Conservation (phyloP, 2,329 filamentous ascomycete genomes). For the Microcera coccophila region DNA sequence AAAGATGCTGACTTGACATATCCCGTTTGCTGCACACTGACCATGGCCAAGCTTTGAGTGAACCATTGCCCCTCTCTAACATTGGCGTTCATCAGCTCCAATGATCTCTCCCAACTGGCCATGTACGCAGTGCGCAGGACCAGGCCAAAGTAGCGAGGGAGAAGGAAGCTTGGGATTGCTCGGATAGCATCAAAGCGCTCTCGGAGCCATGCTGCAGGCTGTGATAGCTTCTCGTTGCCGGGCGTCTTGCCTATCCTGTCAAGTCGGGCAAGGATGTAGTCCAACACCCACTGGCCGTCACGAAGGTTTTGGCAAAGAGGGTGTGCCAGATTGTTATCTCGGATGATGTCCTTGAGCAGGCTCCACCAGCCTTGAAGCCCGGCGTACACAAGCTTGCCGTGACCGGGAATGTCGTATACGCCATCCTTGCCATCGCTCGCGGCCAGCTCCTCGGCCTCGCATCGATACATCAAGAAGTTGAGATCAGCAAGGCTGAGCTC, state of each 20-base stretch:
- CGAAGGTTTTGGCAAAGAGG: slow-evolving; percentile 90
- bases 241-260: slow-evolving; percentile 64
- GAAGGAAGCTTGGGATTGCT: slow-evolving; percentile 78
- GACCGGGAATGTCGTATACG: slow-evolving; percentile 79
- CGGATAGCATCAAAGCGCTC: slow-evolving; percentile 83
- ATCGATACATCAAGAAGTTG: slow-evolving; percentile 88
- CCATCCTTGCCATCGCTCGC: slow-evolving; percentile 76
- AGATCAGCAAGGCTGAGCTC: slow-evolving; percentile 74
- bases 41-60: slow-evolving; percentile 81
- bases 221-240: slow-evolving; percentile 59
- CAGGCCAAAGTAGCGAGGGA: slow-evolving; percentile 90
- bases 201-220: slow-evolving; percentile 72
- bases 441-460: slow-evolving; percentile 81
- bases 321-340: slow-evolving; percentile 86
- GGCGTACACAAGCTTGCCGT: slow-evolving; percentile 85
- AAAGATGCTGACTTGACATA: slow-evolving; percentile 86
- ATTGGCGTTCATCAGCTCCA: slow-evolving; percentile 75
- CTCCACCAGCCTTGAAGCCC: slow-evolving; percentile 99
- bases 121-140: slow-evolving; percentile 84
- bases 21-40: slow-evolving; percentile 87
- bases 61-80: slow-evolving; percentile 82
- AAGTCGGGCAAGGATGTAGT: slow-evolving; percentile 78
- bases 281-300: slow-evolving; percentile 85
- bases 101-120: slow-evolving; percentile 72
- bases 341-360: slow-evolving; percentile 76